Base-by-base conservation (phyloP, 768 basidiomycete species). In the Flagelloscypha sp. region DNA sequence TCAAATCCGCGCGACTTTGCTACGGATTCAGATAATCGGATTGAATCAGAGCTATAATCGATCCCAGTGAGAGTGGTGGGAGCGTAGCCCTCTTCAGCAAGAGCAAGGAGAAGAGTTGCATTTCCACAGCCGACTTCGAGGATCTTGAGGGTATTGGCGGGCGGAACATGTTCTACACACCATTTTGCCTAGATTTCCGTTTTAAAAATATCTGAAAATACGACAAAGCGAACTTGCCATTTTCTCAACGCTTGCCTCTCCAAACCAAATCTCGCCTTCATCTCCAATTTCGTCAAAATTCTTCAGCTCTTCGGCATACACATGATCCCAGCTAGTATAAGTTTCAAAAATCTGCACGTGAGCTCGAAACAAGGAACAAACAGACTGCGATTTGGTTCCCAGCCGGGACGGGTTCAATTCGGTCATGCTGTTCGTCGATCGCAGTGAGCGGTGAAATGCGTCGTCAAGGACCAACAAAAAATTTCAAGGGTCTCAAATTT, bases 81-180 rank as follows among this genome's bases (percentile, higher is more conserved):
- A 15, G 65, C 49, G 52, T 87, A 89, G 1, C 79, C 80, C 0
- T 71, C 77, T 17, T 84, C 78, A 25, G 62, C 62, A 20, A 90
- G 66, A 1, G 78, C 78, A 45, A 88, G 76, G 7, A 86, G 67
- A 11, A 89, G 58, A 2, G 76, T 72, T 27, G 87, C 87, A 44
- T 89, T 90, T 1, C 87, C 87, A 37, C 74, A 75, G 18, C 87
- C 87, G 21, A 90, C 65, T 50, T 90, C 87, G 27, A 89, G 68
- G 17, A 83, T 66, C 19, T 55, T 63, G n/a, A 75, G 66, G 17
- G 61, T 54, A 3, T 55, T 46, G 4, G 56, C 46, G 2, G 72
- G 56, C 7, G 82, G 74, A 12, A 74, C 58, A 40, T 83, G 59
- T 23, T 71, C 59, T 22, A 66, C 38, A 0, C 66, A 62, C 87